These are phyloP conservation scores for Aspergillus cristatus DNA, from an alignment of 495 filamentous ascomycete species.

Conservation along the genomic window DNA sequence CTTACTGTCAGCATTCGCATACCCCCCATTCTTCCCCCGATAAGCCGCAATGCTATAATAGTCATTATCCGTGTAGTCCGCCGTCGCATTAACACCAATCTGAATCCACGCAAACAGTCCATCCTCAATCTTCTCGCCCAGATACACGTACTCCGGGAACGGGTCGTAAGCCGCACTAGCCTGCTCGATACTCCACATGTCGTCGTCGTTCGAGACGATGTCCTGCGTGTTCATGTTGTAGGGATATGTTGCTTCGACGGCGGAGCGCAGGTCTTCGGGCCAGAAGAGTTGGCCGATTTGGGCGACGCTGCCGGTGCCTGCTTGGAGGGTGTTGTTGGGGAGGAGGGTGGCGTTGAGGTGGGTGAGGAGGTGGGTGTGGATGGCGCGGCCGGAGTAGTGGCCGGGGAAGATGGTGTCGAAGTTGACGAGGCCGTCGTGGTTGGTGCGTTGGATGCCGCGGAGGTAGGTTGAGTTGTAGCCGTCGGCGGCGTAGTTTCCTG, in stretches of 20 bases:
- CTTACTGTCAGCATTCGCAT: constrained; percentile 18
- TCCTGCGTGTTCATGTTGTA: constrained; percentile 48
- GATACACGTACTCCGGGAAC: constrained; percentile 34
- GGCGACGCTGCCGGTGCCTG: constrained; percentile 23
- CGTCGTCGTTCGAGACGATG: constrained; percentile 39
- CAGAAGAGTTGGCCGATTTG: constrained; percentile 52
- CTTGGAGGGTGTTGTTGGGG: constrained; percentile 42
- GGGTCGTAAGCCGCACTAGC: constrained; percentile 24
- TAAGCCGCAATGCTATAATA: constrained; percentile 32
- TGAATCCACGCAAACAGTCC: constrained; percentile 50
- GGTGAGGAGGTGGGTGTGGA: constrained; percentile 46
- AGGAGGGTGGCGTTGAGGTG: constrained; percentile 38
- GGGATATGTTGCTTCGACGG: constrained; percentile 44
- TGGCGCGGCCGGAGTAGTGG: constrained; percentile 51
- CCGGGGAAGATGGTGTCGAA: constrained; percentile 53
- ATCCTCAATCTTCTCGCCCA: constrained; percentile 36
- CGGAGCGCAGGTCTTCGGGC: constrained; percentile 45
- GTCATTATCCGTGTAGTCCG: constrained; percentile 30
- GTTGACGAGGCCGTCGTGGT: constrained; percentile 45
- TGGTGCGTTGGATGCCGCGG: constrained; percentile 44
- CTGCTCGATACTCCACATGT: constrained; percentile 27
- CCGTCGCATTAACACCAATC: constrained; percentile 46
- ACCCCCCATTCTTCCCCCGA: constrained; percentile 23
- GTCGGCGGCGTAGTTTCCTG: constrained; percentile 25
- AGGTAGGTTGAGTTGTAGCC: constrained; percentile 41